phyloP scores from a whole-genome alignment of 1,284 basidiomycete species.

The Phlebopus sp. region DNA sequence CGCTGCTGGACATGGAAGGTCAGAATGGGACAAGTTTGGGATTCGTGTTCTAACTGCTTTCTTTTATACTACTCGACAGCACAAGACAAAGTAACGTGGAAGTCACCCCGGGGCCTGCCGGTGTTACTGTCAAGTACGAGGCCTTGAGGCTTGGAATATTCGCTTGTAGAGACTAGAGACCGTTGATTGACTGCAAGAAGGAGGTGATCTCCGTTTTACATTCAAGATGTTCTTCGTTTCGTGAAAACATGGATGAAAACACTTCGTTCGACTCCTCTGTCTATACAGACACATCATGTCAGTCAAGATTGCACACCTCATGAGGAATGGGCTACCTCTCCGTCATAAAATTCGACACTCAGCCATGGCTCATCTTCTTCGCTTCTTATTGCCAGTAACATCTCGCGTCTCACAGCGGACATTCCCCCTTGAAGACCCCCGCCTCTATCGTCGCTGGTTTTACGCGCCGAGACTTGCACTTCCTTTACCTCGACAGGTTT shows the following conservation, averaged over 20 bases:
- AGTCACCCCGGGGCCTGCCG: too few relatives aligned
- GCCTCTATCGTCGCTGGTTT: constrained; percentile 57
- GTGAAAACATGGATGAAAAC: constrained; percentile 65
- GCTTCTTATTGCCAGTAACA: constrained; percentile 62
- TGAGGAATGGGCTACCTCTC: constrained; percentile 42
- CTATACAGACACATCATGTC: constrained; percentile 38
- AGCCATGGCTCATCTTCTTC: constrained; percentile 78
- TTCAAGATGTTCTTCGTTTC: constrained; percentile 47
- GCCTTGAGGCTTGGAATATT: constrained; percentile 3
- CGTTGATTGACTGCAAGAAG: constrained; percentile 59
- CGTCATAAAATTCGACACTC: constrained; percentile 59
- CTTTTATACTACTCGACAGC: neutral
- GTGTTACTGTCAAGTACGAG: neutral
- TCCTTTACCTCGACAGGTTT: constrained; percentile 59
- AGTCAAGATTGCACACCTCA: constrained; percentile 10
- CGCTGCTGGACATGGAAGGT: constrained; percentile 34
- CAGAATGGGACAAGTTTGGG: neutral
- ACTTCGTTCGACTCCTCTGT: constrained; percentile 50
- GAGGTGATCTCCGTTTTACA: constrained; percentile 60
- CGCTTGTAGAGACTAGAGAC: constrained; percentile 40
- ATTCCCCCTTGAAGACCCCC: constrained; percentile 53
- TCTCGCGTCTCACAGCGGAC: constrained; percentile 64
- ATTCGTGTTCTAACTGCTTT: neutral
- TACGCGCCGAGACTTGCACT: constrained; percentile 71
- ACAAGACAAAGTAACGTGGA: neutral